Evolutionary conservation across 2,329 filamentous ascomycete genomes (phyloP), one percentile per base, ranked within the genome.

Genomic region (Hymenoscyphus occultus): DNA sequence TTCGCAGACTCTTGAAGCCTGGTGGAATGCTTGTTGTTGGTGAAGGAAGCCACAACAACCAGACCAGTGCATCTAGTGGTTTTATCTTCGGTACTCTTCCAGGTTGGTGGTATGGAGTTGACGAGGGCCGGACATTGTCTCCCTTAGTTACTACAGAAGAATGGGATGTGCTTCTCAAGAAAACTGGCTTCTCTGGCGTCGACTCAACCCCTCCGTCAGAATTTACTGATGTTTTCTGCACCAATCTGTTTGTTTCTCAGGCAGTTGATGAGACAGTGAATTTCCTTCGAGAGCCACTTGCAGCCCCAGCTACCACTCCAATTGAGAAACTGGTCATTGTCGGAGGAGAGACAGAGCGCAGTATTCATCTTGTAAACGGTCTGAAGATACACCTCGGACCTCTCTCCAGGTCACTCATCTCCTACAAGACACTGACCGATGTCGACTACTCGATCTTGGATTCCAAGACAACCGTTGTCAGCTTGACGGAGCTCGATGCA

Each of bases 1-100:
- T 76, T 0, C 75, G 79, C 0, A 67, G 66, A 0, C 68, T 82
- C 0, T 70, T 82, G 0, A 79, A 77, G 28, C 78, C 82, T 0
- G 80, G 78, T 1, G 83, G 82, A 0, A 77, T 79, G 45, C 71
- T 85, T 16, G 16, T 58, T 12, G n/a, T 58, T 10, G 28, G 35
- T 58, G 56, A 58, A 31, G 35, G 28, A 5, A 16, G n/a, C 4
- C 28, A 10, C 16, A n/a, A 58, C 39, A 32, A 28, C 28, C 28
- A 28, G 28, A 28, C 28, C 6, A 35, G 39, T 35, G 35, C 39
- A 10, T 12, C 13, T 31, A 68, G 71, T 61, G 72, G 71, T 14
- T 35, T 59, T 10, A 63, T 73, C 16, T 73, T 75, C 28, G 73
- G 74, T 64, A 67, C 72, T 16, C 67, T 77, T 2, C 62, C 69